These are phyloP conservation scores for Trametes cingulata DNA, from an alignment of 768 basidiomycete species.

Conservation along the genomic window DNA sequence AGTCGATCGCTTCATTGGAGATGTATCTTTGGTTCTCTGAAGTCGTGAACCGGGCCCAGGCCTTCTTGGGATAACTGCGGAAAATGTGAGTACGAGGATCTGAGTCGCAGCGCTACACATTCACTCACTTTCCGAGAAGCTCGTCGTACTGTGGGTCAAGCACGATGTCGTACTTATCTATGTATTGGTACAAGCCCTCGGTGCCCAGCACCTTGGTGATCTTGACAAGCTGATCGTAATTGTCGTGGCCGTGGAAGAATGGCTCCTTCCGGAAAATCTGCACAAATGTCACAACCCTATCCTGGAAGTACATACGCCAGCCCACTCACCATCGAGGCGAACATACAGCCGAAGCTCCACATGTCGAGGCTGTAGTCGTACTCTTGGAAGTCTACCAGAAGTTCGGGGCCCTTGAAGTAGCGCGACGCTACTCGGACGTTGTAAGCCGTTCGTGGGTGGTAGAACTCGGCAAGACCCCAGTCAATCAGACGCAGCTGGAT, in stretches of 20 bases:
- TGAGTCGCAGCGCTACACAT: conserved; percentile 6
- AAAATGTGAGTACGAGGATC: conserved; percentile 1
- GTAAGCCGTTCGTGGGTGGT: conserved; percentile 96
- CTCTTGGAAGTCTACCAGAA: conserved; percentile 96
- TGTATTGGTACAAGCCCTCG: conserved; percentile 89
- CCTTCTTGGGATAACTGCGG: conserved; percentile 84
- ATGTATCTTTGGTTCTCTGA: conserved; percentile 96
- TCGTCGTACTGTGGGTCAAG: conserved; percentile 97
- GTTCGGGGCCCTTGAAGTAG: conserved; percentile 97
- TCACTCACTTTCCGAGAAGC: conserved; percentile 74
- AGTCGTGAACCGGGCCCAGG: conserved; percentile 94
- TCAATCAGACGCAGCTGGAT: conserved; percentile 89
- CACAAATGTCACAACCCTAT: not conserved
- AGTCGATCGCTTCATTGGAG: conserved; percentile 95
- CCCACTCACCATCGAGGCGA: conserved; percentile 87
- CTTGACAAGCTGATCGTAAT: conserved; percentile 97
- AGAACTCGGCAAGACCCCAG: conserved; percentile 99
- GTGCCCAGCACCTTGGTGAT: conserved; percentile 98
- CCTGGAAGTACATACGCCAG: not conserved
- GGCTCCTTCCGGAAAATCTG: conserved; percentile 99
- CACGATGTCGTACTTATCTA: conserved; percentile 94
- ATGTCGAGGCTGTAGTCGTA: conserved; percentile 98
- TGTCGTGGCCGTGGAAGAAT: conserved; percentile 99
- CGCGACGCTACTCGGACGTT: conserved; percentile 96
- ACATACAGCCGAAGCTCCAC: conserved; percentile 99